These are phyloP conservation scores for Scutellaria baicalensis DNA, from an alignment of 257 asterid species.

Conservation along the genomic window DNA sequence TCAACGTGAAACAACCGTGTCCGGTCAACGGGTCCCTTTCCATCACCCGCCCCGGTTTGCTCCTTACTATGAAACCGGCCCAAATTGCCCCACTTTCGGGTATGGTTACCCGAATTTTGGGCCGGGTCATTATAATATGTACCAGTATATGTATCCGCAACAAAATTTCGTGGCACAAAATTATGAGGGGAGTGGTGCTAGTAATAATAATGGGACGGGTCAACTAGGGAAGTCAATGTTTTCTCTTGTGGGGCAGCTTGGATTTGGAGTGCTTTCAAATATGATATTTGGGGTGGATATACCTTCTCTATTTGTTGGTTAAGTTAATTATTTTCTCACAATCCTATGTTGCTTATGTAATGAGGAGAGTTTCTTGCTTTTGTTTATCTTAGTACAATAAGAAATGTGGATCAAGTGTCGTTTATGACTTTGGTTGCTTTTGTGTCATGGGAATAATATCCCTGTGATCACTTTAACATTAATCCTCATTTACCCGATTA, in stretches of 20 bases:
- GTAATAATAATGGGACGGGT: background rate
- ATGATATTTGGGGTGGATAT: constrained; percentile 37
- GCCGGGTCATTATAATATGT: background rate
- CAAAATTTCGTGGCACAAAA: constrained; percentile 8
- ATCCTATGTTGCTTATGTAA: background rate
- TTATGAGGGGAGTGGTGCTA: background rate
- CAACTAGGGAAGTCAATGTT: constrained; percentile 28
- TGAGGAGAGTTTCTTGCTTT: background rate
- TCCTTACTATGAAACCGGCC: background rate
- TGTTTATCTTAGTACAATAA: background rate
- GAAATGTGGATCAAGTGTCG: background rate
- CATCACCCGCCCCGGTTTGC: constrained; percentile 19
- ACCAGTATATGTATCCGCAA: constrained; percentile 15
- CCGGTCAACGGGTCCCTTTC: constrained; percentile 15
- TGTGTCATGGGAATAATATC: too few relatives aligned
- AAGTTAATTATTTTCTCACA: background rate
- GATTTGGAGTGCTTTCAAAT: constrained; percentile 30
- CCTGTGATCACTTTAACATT: too few relatives aligned
- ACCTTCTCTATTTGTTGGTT: constrained; percentile 1
- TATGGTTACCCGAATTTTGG: background rate
- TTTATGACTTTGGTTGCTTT: background rate
- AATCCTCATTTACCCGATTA: too few relatives aligned
- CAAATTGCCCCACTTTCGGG: constrained; percentile 5
- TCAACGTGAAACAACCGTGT: constrained; percentile 21
- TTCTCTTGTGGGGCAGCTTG: constrained; percentile 27